Conservation (phyloP, 129 eudicot species). For the Artemisia annua region DNA sequence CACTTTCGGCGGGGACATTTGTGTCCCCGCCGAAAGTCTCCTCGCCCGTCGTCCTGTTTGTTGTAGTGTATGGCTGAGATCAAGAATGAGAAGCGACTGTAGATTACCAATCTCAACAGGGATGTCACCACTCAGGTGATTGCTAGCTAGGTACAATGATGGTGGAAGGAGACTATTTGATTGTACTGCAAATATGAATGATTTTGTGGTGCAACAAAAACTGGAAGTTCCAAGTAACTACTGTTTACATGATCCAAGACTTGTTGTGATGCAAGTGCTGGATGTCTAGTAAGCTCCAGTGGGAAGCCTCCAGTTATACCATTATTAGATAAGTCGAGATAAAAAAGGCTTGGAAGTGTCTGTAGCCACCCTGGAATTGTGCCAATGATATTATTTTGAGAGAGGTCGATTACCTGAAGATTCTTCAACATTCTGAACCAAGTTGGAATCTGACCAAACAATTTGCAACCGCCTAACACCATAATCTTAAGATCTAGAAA, state of each 20-base stretch:
- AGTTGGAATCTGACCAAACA: constrained; percentile 26
- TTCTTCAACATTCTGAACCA: constrained; percentile 27
- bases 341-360: constrained; percentile 31
- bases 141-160: constrained; percentile 23
- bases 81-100: no score
- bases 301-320: no score
- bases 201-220: constrained; percentile 21
- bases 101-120: constrained; percentile 25
- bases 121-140: constrained; percentile 36
- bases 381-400: not conserved
- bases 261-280: constrained; percentile 15
- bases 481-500: constrained; percentile 47
- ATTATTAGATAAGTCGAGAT: constrained; percentile 33
- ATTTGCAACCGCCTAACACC: constrained; percentile 35
- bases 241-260: not conserved
- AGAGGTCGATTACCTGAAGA: constrained; percentile 27
- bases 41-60: no score
- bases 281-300: no score
- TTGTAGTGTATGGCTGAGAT: no score
- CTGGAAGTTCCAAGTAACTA: constrained; percentile 18
- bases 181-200: not conserved
- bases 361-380: constrained; percentile 34
- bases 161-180: constrained; percentile 6
- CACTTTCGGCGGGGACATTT: no score
- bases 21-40: no score